A percentile compares a stretch with the other conserved stretches of the same genome.
phyloP scores from a whole-genome alignment of 2,329 filamentous ascomycete species.

The Aspergillus ustus region DNA sequence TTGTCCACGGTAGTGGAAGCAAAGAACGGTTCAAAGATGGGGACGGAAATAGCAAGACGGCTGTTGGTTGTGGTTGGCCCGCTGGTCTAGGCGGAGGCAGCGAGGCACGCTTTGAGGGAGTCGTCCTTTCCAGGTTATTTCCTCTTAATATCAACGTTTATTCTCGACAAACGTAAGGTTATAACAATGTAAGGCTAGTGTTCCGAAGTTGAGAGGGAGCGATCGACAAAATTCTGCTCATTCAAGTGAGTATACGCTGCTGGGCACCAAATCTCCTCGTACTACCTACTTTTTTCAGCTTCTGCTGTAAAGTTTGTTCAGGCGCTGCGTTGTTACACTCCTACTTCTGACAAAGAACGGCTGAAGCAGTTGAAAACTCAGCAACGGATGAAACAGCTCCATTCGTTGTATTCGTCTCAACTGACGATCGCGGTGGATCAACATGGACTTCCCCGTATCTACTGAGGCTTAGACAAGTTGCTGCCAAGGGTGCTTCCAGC shows the following conservation, averaged over 20 bases:
- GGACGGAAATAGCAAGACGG: conserved; percentile 18
- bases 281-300: not conserved
- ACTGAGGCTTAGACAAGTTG: conserved; percentile 4
- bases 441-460: not conserved
- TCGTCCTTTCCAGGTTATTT: not conserved
- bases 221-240: not conserved
- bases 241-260: not conserved
- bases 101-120: not conserved
- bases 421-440: conserved; percentile 7
- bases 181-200: not conserved
- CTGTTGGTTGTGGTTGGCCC: conserved; percentile 13
- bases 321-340: not conserved
- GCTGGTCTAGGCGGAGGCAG: conserved; percentile 6
- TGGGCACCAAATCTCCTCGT: not conserved
- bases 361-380: not conserved
- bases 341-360: not conserved
- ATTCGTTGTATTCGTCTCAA: not conserved
- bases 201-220: not conserved
- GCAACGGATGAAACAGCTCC: conserved; percentile 6
- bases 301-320: not conserved
- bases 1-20: conserved; percentile 10
- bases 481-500: conserved; percentile 10
- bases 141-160: not conserved
- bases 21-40: conserved; percentile 13
- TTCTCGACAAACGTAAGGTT: conserved; percentile 1